These are phyloP conservation scores for Papiliotrema terrestris DNA, from an alignment of 1,284 basidiomycete genomes.

Conservation along the genomic window DNA sequence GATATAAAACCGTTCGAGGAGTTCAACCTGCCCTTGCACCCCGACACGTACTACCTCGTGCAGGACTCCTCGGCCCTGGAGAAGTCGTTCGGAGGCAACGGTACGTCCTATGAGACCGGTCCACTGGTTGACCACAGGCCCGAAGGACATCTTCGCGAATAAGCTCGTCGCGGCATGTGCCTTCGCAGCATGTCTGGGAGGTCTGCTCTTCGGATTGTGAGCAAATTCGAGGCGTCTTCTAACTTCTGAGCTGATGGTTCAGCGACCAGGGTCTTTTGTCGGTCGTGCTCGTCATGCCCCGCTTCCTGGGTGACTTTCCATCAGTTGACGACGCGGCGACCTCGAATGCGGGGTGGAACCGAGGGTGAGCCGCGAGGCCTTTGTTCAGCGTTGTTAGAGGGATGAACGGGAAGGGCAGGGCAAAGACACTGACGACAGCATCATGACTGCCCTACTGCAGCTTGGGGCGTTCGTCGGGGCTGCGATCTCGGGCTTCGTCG, in stretches of 20 bases:
- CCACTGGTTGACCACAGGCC: background rate
- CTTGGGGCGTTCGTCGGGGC: conserved; percentile 40
- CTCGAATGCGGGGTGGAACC: conserved; percentile 18
- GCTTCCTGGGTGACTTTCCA: conserved; percentile 35
- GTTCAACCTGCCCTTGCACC: background rate
- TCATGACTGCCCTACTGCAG: conserved; percentile 38
- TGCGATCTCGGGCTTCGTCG: conserved; percentile 23
- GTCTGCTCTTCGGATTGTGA: conserved; percentile 5
- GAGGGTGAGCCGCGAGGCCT: conserved; percentile 11
- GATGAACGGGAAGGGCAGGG: too few species aligned
- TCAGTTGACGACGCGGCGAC: conserved; percentile 16
- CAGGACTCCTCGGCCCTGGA: background rate
- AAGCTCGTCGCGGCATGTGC: conserved; percentile 14
- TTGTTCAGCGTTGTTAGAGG: too few species aligned
- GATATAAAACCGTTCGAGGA: background rate
- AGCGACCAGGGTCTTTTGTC: conserved; percentile 33
- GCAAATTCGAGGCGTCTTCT: too few species aligned
- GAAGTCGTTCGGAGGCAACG: background rate
- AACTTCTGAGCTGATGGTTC: too few species aligned
- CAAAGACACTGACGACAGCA: background rate
- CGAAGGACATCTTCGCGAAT: conserved; percentile 17
- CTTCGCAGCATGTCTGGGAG: conserved; percentile 20
- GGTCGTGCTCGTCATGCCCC: conserved; percentile 33
- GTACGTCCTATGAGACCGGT: background rate
- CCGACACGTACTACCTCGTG: background rate